These are phyloP conservation scores for Phytophthora tentaculata DNA, from an alignment of 352 stramenopile species.

Conservation along the genomic window DNA sequence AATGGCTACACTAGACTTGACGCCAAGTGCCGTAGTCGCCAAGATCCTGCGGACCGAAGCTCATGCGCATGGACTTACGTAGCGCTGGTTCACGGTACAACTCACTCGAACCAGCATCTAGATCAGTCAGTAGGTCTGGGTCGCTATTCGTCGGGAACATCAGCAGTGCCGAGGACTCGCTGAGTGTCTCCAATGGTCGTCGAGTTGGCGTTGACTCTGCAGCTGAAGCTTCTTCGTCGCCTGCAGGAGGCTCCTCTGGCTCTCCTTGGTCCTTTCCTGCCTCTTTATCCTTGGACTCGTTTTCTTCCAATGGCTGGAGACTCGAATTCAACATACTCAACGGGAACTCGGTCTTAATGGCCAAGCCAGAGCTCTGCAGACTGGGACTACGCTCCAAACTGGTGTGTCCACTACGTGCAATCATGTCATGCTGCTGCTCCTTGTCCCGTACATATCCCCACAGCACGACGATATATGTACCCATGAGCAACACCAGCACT, in stretches of 20 bases:
- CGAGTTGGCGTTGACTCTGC: conserved; percentile 1
- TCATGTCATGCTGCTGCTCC: conserved; percentile 65
- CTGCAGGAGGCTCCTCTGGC: conserved; percentile 30
- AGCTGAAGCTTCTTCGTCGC: conserved; percentile 38
- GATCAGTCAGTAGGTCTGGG: conserved; percentile 21
- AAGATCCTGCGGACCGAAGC: conserved; percentile 50
- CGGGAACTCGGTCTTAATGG: conserved; percentile 26
- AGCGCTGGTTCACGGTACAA: conserved; percentile 77
- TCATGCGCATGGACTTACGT: conserved; percentile 52
- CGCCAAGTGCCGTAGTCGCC: conserved; percentile 53
- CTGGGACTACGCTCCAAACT: conserved; percentile 37
- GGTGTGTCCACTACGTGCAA: conserved; percentile 50
- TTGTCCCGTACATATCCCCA: conserved; percentile 90
- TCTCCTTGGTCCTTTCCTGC: conserved; percentile 22
- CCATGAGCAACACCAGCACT: conserved; percentile 81
- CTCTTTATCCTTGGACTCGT: conserved; percentile 8
- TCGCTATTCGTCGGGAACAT: conserved; percentile 47
- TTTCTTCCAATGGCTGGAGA: conserved; percentile 28
- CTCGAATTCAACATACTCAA: conserved; percentile 33
- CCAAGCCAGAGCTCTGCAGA: conserved; percentile 14
- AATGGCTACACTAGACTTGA: conserved; percentile 33
- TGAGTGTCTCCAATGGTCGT: conserved; percentile 26
- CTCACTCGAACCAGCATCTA: conserved; percentile 64
- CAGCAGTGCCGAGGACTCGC: conserved; percentile 49
- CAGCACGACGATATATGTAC: conserved; percentile 80